Evolutionary conservation across 2,329 filamentous ascomycete species (phyloP).

Genomic region (Penicillium sp.): DNA sequence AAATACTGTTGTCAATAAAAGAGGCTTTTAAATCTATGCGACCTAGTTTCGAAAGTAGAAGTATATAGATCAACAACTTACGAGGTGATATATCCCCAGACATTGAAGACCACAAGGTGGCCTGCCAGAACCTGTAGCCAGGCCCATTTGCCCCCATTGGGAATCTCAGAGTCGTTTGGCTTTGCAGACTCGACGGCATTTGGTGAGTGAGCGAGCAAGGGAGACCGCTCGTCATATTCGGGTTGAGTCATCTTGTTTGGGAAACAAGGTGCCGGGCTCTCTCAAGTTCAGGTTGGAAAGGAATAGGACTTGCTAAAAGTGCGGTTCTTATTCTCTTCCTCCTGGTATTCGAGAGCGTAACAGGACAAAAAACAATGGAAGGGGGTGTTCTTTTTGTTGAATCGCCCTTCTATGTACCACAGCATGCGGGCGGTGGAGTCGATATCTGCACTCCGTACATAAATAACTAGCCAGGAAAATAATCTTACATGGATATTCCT

Average conservation of each 20-base stretch:
- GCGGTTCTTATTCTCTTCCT: not conserved
- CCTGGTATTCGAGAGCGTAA: not conserved
- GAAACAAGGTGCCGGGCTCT: no score
- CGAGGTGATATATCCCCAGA: conserved; percentile 30
- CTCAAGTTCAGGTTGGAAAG: not conserved
- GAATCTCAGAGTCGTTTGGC: not conserved
- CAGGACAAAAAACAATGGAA: not conserved
- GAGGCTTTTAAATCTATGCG: conserved; percentile 32
- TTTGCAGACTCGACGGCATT: not conserved
- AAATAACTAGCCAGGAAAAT: not conserved
- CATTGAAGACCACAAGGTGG: conserved; percentile 9
- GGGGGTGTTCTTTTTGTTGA: not conserved
- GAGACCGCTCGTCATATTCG: conserved; percentile 2
- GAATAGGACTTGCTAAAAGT: not conserved
- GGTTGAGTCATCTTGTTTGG: not conserved
- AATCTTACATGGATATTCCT: not conserved
- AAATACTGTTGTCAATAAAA: conserved; percentile 18
- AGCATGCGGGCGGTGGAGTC: no score
- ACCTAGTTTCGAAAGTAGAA: not conserved
- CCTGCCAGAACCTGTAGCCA: conserved; percentile 9
- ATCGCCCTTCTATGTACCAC: no score
- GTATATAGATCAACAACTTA: conserved; percentile 46
- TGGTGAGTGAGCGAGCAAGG: not conserved
- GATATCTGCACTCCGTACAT: not conserved
- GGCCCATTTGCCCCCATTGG: conserved; percentile 8